Base-by-base conservation (phyloP, 371 early-diverging fungal genomes). In the Mucor indicus region DNA sequence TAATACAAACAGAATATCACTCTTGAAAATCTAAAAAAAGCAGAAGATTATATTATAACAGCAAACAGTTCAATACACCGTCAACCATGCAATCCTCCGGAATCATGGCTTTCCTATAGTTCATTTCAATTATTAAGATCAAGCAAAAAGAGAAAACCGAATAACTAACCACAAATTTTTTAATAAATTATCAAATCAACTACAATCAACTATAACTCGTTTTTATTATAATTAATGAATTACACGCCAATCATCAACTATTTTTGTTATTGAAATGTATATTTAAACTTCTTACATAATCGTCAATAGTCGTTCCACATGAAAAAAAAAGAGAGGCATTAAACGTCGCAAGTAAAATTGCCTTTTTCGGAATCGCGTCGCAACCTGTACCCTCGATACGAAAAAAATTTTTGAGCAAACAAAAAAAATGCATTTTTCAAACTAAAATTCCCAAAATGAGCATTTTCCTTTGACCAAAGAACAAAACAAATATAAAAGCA, bases 21-120 rank as follows among this genome's bases (percentile, higher is more conserved):
- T 19, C 38, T 55, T 38, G 55, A 48, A 48, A 55, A 43, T 33
- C 32, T 48, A 44, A 55, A 44, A 44, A 55, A 55, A 27, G 45
- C 45, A 33, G 50, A 55, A 49, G 45, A 49, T 22, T 44, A 5
- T 25, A 48, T 43, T 38, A 6, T 48, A 43, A 22, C 44, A 48
- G 48, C 48, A 48, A 55, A 44, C 48, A 49, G 35, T 39, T 40
- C 50, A 44, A 55, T 44, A 45, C 35, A 38, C n/a, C 30, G 39
- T 36, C 50, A 50, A 25, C 44, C 38, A 37, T 48, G 44, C 55
- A 55, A 43, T 38, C 39, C 49, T 44, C 49, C 44, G 20, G 27
- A 44, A 49, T 49, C 39, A 16, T 44, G 45, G 50, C 49, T 55
- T 44, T 55, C 44, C 17, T 25, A 48, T 43, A 38, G 49, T 32